Evolutionary conservation across 2,329 filamentous ascomycete species (phyloP), one percentile per base, ranked within the genome.

Genomic region (Emmonsiellopsis sp.): DNA sequence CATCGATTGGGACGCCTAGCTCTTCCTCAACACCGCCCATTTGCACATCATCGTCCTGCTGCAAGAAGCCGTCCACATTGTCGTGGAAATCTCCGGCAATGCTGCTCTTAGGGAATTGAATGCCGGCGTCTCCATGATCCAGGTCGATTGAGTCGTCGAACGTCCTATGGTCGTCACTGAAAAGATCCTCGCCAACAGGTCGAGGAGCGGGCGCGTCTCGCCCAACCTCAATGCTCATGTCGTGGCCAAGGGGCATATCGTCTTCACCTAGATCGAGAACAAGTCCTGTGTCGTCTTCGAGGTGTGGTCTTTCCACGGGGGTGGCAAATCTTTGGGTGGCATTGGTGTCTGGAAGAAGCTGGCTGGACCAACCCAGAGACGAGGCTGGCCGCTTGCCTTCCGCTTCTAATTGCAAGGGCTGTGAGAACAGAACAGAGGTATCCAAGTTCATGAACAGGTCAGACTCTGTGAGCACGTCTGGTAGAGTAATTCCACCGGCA

Each of bases 381-480:
- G 63, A 60, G 21, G 62, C 63, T 1, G 69, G 68, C 6, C 62
- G 64, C 57, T 72, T 73, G 13, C 57, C 57, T 44, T 64, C 62
- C 9, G 59, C 51, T 42, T 71, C 69, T 47, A 71, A 50, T 33
- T 66, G 65, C 49, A 87, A 82, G 55, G 87, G 80, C 64, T 88
- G 85, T 9, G 87, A 85, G 52, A 96, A 74, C 7, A 96, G 80
- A 68, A 94, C 85, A 37, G 87, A 88, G 5, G 90, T 86, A 71
- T 96, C 92, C 57, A 77, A 61, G 7, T 90, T 90, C 58, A 93
- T 87, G 34, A 95, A 88, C 27, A 95, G 79, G 66, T 98, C 93
- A 56, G 93, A 87, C 57, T 94, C 90, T 9, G 93, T 97, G 60
- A 98, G 87, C 52, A 86, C 85, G 74, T 98, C 93, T 6, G 91